Base-by-base conservation (phyloP, 2,329 filamentous ascomycete species). In the Talaromyces sp. region DNA sequence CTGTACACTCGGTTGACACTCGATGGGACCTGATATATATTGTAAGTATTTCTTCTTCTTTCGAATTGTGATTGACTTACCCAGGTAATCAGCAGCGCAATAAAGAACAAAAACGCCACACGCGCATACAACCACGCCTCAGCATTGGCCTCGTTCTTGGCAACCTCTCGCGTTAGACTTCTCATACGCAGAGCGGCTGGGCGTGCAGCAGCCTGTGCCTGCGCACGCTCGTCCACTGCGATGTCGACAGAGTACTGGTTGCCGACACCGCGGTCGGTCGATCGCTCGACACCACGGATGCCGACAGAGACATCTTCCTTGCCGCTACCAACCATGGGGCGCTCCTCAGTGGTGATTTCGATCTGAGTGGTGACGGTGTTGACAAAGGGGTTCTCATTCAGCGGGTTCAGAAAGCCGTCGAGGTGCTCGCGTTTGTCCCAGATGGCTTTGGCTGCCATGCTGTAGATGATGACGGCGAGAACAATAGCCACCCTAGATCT, bases 1-100 rank as follows among this genome's bases (percentile, higher is more conserved):
- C 85, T 85, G 75, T 88, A 91, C 16, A 92, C 82, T 5, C 90
- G 83, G 72, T 94, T 93, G 65, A 88, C 83, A 34, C 86, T 89
- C 1, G 89, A 91, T 2, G 84, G 90, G 64, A 92, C 65, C 68
- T 70, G 47, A 18, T 58, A 16, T 16, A 14, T 9, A 31, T 53
- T 30, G n/a, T 59, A 23, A 51, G 57, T 14, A 3, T 33, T 30
- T 2, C 4, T 44, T 44, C 16, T n/a, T 0, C 7, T 30, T 30
- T 5, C 40, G 7, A 28, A 52, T 30, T 52, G 47, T 18, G n/a
- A 9, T 1, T 3, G n/a, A 9, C 67, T 40, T 64, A 72, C 66
- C 67, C 76, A 72, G 61, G 75, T 72, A 65, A 78, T 63, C 9
- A 74, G 60, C 53, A 76, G 63, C 12, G 73, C 73, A 23, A 72